phyloP scores from a whole-genome alignment of 2,329 filamentous ascomycete species.

The Aspergillus carbonarius region DNA sequence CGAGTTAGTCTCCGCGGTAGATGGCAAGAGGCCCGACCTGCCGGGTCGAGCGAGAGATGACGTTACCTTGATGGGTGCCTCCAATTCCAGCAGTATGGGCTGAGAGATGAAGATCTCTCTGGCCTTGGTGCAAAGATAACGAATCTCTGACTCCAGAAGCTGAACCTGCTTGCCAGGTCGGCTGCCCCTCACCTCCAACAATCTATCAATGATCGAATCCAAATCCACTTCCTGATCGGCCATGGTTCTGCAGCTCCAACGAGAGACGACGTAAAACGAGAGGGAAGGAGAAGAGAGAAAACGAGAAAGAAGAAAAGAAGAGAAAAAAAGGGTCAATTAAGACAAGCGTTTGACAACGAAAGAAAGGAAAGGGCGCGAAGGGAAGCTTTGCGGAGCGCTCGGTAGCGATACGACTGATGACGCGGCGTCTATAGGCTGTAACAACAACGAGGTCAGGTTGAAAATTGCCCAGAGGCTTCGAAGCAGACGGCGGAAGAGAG shows the following conservation, averaged over 20 bases:
- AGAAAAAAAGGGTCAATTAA: slow-evolving; percentile 24
- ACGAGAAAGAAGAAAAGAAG: slow-evolving; percentile 16
- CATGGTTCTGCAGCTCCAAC: slow-evolving; percentile 55
- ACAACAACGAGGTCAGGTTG: slow-evolving; percentile 13
- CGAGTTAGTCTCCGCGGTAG: slow-evolving; percentile 16
- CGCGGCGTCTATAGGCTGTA: slow-evolving; percentile 35
- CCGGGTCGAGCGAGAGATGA: neutral
- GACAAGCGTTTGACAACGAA: slow-evolving; percentile 20
- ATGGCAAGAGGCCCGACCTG: neutral
- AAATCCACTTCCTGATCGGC: slow-evolving; percentile 89
- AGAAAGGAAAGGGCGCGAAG: slow-evolving; percentile 30
- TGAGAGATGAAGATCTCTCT: slow-evolving; percentile 99
- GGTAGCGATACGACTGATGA: slow-evolving; percentile 31
- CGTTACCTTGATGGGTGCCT: slow-evolving; percentile 95
- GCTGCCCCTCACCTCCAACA: slow-evolving; percentile 96
- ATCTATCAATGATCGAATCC: slow-evolving; percentile 98
- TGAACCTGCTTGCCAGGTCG: slow-evolving; percentile 98
- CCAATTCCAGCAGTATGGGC: slow-evolving; percentile 93
- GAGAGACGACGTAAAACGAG: slow-evolving; percentile 24
- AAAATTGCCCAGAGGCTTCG: slow-evolving; percentile 14
- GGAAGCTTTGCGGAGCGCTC: slow-evolving; percentile 30
- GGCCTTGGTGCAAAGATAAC: slow-evolving; percentile 96
- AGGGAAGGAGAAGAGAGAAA: slow-evolving; percentile 17
- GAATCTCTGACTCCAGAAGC: slow-evolving; percentile 92
- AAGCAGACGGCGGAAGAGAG: neutral